A percentile compares a stretch with the other conserved stretches of the same genome.
Conservation (phyloP, 2,329 filamentous ascomycete genomes). For the Xylogone sp. region DNA sequence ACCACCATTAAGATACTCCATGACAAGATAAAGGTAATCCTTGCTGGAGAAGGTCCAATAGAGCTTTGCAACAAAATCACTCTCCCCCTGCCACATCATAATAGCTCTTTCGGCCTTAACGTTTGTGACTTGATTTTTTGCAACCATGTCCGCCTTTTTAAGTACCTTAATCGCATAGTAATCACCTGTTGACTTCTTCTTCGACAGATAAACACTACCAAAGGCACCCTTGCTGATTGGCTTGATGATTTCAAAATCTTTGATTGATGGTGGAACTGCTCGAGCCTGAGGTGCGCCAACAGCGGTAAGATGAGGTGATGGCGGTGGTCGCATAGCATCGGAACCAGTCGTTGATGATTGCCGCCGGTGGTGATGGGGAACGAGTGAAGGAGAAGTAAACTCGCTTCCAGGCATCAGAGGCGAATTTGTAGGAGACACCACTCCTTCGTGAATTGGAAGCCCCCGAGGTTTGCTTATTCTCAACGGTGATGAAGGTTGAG, state of each 20-base stretch:
- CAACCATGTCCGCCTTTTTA: conserved; percentile 99
- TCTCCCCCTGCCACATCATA: conserved; percentile 99
- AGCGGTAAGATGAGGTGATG: conserved; percentile 77
- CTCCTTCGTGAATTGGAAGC: conserved; percentile 55
- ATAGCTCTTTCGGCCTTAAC: conserved; percentile 98
- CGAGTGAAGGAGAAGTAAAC: conserved; percentile 68
- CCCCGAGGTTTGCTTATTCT: conserved; percentile 78
- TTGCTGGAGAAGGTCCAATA: conserved; percentile 99
- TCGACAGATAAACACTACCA: conserved; percentile 94
- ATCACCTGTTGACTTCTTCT: conserved; percentile 97
- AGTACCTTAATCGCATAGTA: conserved; percentile 98
- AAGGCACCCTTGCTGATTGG: conserved; percentile 99
- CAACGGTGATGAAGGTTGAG: conserved; percentile 78
- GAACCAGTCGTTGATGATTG: conserved; percentile 90
- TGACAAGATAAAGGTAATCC: conserved; percentile 96
- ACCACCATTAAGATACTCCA: conserved; percentile 98
- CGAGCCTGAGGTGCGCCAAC: conserved; percentile 78
- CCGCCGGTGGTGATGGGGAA: conserved; percentile 70
- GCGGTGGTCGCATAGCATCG: conserved; percentile 58
- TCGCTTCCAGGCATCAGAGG: conserved; percentile 82
- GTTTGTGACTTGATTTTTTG: conserved; percentile 98
- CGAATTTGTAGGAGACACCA: conserved; percentile 84
- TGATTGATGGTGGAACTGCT: conserved; percentile 91
- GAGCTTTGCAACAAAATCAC: conserved; percentile 96
- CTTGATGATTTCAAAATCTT: conserved; percentile 99